Conservation (phyloP, 768 basidiomycete species). For the Psilocybe tampanensis region DNA sequence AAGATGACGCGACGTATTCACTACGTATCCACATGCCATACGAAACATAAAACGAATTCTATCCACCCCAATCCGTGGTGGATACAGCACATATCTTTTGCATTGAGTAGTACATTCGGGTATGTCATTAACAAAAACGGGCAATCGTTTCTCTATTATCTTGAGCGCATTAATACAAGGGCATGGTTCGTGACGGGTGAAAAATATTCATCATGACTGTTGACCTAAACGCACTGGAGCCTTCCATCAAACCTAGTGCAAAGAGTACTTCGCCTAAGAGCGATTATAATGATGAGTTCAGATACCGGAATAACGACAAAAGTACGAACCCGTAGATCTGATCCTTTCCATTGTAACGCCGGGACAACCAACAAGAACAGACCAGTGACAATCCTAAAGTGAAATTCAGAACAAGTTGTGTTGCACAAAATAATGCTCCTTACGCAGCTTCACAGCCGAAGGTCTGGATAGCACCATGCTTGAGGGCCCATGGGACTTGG, state of each 20-base stretch:
- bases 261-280: slow-evolving; percentile 15
- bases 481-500: slow-evolving; percentile 66
- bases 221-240: not conserved
- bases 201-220: not conserved
- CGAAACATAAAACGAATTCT: too few species aligned
- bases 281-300: not conserved
- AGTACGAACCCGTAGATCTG: slow-evolving; percentile 44
- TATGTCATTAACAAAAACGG: too few species aligned
- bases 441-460: slow-evolving; percentile 66
- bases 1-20: too few species aligned
- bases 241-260: slow-evolving; percentile 6
- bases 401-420: not conserved
- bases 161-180: too few species aligned
- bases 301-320: not conserved
- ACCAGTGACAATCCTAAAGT: slow-evolving; percentile 46
- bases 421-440: slow-evolving; percentile 21
- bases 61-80: too few species aligned
- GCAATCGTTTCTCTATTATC: too few species aligned
- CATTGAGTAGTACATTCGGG: too few species aligned
- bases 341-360: slow-evolving; percentile 50
- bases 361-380: slow-evolving; percentile 57
- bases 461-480: slow-evolving; percentile 61
- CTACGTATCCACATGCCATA: too few species aligned
- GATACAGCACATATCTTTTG: too few species aligned
- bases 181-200: too few species aligned